Evolutionary conservation across 2,329 filamentous ascomycete species (phyloP).

Genomic region (Chrysoporthe deuterocubensis): DNA sequence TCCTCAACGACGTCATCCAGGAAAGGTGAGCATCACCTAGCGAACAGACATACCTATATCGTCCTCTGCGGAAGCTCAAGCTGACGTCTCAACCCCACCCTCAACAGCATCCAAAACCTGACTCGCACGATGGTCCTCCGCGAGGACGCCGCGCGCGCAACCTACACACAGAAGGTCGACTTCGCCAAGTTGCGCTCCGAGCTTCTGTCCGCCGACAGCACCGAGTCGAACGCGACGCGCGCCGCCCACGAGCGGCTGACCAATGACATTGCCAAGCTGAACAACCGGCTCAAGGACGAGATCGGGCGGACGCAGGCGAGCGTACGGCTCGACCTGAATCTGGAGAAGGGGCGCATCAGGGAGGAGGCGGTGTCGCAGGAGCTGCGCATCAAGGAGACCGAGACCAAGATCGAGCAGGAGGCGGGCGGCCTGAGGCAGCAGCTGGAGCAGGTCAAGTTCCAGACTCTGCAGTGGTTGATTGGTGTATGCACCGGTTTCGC

Average conservation of each 20-base stretch:
- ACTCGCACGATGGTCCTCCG: slow-evolving; percentile 97
- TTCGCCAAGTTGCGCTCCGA: slow-evolving; percentile 97
- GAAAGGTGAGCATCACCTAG: slow-evolving; percentile 64
- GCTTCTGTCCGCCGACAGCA: slow-evolving; percentile 87
- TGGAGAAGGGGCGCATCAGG: slow-evolving; percentile 94
- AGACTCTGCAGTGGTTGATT: slow-evolving; percentile 97
- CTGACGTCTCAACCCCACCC: slow-evolving; percentile 6
- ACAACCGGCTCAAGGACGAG: slow-evolving; percentile 86
- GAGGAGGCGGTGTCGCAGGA: slow-evolving; percentile 97
- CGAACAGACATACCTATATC: background rate
- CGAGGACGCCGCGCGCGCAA: slow-evolving; percentile 85
- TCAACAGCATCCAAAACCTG: slow-evolving; percentile 83
- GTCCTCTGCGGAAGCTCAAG: background rate
- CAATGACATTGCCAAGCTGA: slow-evolving; percentile 94
- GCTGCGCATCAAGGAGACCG: slow-evolving; percentile 97
- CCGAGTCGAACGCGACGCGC: slow-evolving; percentile 85
- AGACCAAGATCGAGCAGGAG: slow-evolving; percentile 98
- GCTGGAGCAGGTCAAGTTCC: slow-evolving; percentile 96
- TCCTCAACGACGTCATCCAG: slow-evolving; percentile 94
- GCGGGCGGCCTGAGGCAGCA: slow-evolving; percentile 88
- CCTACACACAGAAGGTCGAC: slow-evolving; percentile 89
- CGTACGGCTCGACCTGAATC: slow-evolving; percentile 87
- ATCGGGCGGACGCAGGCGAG: slow-evolving; percentile 93
- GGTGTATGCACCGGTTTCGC: slow-evolving; percentile 74
- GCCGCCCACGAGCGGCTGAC: slow-evolving; percentile 89